Base-by-base conservation (phyloP, 257 asterid species). In the Solanum chmielewskii region DNA sequence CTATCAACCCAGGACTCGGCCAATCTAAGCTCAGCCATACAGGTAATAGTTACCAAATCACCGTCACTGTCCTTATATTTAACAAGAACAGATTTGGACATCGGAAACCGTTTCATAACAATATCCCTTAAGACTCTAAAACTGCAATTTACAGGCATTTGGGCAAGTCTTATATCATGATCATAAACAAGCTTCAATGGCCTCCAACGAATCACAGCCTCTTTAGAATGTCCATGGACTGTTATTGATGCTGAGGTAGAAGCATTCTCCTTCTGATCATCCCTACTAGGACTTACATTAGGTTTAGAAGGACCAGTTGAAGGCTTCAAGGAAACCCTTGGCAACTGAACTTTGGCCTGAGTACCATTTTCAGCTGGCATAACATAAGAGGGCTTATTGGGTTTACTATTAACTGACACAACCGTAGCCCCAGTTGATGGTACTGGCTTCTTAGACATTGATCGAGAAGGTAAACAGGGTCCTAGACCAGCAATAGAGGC, bases 401-500 rank as follows among this genome's bases (percentile, higher is more conserved):
- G 88, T 91, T 92, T 94, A 66, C 66, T 90, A 86, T 87, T 88
- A 89, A 94, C 80, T 23, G 94, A 85, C 9, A 89, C 87, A 87
- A 83, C 78, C 14, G 91, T 70, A 44, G 89, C 92, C 31, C 85
- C 83, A 7, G 87, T 83, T 12, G 93, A 69, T 41, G 92, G 47
- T 4, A 83, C 87, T 2, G 93, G 89, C 91, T 96, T 97, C 94
- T 94, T 96, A 16, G 98, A 89, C 4, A 84, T 93, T 11, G 98
- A 92, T 66, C 98, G 89, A 64, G 98, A 96, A 3, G 99, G 98
- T 91, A 97, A 89, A 88, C 99, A 94, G 9, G 99, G 98, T 3
- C 98, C 98, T 44, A 95, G 96, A 37, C 99, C 99, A 5, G 92
- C 96, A 88, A 95, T 90, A 11, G 99, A 97, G n/a, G 98, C 96